Base-by-base conservation (phyloP, 2,329 filamentous ascomycete genomes). In the Aspergillus candidus region DNA sequence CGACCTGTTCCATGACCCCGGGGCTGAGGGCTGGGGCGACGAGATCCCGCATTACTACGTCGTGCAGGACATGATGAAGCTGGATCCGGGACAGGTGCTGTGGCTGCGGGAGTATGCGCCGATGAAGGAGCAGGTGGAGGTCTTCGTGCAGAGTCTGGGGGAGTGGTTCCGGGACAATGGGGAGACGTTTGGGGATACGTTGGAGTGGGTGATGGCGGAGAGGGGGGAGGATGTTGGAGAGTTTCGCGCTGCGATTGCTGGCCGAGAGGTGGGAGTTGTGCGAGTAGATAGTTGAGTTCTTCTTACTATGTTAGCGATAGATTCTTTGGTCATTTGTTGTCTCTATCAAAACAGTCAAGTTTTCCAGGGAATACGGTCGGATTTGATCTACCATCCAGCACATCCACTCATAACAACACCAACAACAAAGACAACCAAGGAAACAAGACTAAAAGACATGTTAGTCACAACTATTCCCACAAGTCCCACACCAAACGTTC, bases 141-240 rank as follows among this genome's bases (percentile, higher is more conserved):
- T 57, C 0, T 81, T 72, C 55, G 68, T 82, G 8, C 57, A 66
- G 37, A 62, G 66, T 2, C 51, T 77, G 15, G 79, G 78, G 0
- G 74, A 77, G 12, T 82, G 79, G 78, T 83, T 82, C 51, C 73
- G 75, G 41, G 78, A 82, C 52, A 82, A 82, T 47, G 79, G 79
- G 1, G 77, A 82, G 61, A 81, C 79, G 32, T 79, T 79, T 57
- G 72, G 70, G 11, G 75, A 82, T 65, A 82, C 79, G 27, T 54
- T 82, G 37, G 71, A 72, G 41, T 75, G 70, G 66, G 78, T 83
- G 34, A 56, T 82, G 46, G 68, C 65, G 41, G 75, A 81, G 59
- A 60, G 79, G 7, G 77, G 76, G 1, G 71, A 73, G 36, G 71
- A 78, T 50, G 58, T 74, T 6, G 66, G 66, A 30, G 73, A 72